Percentiles rank a stretch among this genome's conserved stretches.
These are phyloP conservation scores for Quercus tomentella DNA, from an alignment of 331 rosid genomes.

Conservation along the genomic window DNA sequence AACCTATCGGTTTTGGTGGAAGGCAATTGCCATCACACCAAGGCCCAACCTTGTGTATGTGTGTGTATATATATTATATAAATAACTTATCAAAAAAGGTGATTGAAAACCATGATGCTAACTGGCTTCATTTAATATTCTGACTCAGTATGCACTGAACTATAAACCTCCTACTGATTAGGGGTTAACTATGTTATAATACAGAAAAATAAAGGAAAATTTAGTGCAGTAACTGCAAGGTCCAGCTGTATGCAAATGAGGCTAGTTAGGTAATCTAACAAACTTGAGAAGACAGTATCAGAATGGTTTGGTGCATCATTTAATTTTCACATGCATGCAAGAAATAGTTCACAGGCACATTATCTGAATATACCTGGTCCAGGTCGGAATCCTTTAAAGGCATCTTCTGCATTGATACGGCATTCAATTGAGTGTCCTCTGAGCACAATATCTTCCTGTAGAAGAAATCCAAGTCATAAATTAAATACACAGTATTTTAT, in stretches of 20 bases:
- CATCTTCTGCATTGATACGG: conserved; percentile 98
- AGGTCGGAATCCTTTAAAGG: conserved; percentile 95
- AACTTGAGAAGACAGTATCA: conserved; percentile 3
- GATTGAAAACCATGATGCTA: neutral
- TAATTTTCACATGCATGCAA: neutral
- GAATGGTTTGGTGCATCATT: conserved; percentile 7
- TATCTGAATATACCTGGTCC: conserved; percentile 76
- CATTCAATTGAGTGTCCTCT: conserved; percentile 98
- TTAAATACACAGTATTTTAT: conserved; percentile 6
- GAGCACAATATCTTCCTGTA: conserved; percentile 93
- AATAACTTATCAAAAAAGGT: neutral
- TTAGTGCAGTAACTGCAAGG: neutral
- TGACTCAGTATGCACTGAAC: neutral
- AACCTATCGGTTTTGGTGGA: too few species aligned
- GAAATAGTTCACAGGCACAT: conserved; percentile 11
- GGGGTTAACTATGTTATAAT: neutral
- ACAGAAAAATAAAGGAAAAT: neutral
- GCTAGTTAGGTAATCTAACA: too few species aligned
- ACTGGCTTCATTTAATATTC: neutral
- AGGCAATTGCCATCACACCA: too few species aligned
- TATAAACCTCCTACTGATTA: neutral
- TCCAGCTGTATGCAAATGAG: neutral
- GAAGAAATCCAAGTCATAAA: conserved; percentile 15
- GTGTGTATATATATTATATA: too few species aligned
- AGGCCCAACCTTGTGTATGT: too few species aligned